Percentiles rank a stretch among this genome's conserved stretches.
Conservation (phyloP, 2,329 filamentous ascomycete species). For the Myriosclerotinia curreyana region DNA sequence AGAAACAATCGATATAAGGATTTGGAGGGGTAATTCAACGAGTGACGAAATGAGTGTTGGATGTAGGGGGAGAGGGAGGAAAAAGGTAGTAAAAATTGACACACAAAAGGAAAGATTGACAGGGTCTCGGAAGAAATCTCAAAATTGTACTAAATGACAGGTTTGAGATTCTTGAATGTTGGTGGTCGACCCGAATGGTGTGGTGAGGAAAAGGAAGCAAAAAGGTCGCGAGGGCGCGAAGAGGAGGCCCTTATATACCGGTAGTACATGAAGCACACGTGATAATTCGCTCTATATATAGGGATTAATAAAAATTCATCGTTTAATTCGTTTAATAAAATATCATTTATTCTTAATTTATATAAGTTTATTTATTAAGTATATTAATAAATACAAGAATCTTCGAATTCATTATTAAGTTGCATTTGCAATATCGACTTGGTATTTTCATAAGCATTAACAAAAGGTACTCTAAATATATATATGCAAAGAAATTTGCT, state of each 20-base stretch:
- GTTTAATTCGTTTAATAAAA: too few relatives aligned
- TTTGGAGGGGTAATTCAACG: constrained; percentile 33
- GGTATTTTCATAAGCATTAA: constrained; percentile 9
- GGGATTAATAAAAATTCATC: too few relatives aligned
- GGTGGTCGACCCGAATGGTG: constrained; percentile 41
- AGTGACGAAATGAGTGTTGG: constrained; percentile 40
- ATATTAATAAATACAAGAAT: too few relatives aligned
- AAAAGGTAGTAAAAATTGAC: constrained; percentile 31
- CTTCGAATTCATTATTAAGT: too few relatives aligned
- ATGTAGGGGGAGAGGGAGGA: not conserved
- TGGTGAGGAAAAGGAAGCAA: constrained; percentile 37
- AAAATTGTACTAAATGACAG: constrained; percentile 40
- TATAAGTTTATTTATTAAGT: too few relatives aligned
- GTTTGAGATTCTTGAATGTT: constrained; percentile 37
- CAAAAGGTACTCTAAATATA: not conserved
- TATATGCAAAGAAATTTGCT: not conserved
- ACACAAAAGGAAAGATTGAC: constrained; percentile 41
- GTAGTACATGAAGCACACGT: too few relatives aligned
- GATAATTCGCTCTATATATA: too few relatives aligned
- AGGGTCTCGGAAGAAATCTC: constrained; percentile 41
- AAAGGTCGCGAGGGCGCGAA: constrained; percentile 22
- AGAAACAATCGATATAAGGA: constrained; percentile 26
- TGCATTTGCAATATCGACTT: not conserved
- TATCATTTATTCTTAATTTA: too few relatives aligned
- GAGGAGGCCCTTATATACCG: constrained; percentile 13